Evolutionary conservation across 2,329 filamentous ascomycete genomes (phyloP), one percentile per base, ranked within the genome.

Genomic region (Fusarium mexicanum): DNA sequence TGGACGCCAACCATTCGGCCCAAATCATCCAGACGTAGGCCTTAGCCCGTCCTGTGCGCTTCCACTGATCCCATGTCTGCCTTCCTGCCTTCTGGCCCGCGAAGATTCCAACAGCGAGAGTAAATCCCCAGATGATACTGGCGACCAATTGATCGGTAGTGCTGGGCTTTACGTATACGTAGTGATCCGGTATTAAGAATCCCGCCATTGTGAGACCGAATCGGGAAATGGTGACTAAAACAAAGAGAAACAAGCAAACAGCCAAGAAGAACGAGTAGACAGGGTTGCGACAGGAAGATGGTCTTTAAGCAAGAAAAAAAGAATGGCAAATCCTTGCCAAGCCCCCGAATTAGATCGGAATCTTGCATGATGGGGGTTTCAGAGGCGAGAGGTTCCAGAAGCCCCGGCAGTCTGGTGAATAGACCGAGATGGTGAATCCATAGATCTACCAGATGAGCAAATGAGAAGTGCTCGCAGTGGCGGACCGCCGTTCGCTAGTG

Each of bases 91-190:
- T 77, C 35, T 67, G 66, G 2, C 29, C 74, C 1, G 76, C 50
- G 5, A 76, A 78, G 8, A 76, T 51, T 20, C 72, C 76, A 8
- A 72, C 63, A 12, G 72, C 76, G 5, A 77, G 53, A 10, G 76
- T 77, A 26, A 77, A 77, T 8, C 76, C 76, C 76, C 76, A 77
- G 12, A 78, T 77, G 44, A 77, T 71, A 46, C 74, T 77, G 50
- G 76, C 76, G n/a, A 78, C 65, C n/a, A 73, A 51, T 29, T 72
- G 46, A 43, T 77, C 76, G 37, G 72, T 65, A 12, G 59, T 51
- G 12, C 50, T 69, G 29, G 75, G 75, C 13, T 33, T 29, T 2
- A 76, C 43, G 8, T 43, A 29, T 31, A 65, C 50, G 33, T 76
- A 77, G 26, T 60, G 65, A n/a, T 76, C 72, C 10, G 75, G 75